phyloP scores from a whole-genome alignment of 163 green algal genomes.

The Volvox carteri region DNA sequence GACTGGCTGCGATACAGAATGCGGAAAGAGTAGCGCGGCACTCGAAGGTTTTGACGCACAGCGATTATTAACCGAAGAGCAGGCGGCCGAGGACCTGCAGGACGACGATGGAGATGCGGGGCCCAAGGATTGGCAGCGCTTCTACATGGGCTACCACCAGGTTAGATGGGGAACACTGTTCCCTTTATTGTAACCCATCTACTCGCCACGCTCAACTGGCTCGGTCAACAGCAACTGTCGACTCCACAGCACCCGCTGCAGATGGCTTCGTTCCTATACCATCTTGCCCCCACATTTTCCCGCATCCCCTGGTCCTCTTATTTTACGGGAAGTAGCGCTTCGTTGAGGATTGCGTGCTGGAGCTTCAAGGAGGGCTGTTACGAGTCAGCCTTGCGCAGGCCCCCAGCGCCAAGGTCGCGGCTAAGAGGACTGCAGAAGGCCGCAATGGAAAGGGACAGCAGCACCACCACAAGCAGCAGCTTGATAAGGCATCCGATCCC shows the following conservation, averaged over 20 bases:
- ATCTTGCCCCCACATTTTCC: background rate
- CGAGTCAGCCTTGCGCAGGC: conserved; percentile 61
- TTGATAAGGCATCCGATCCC: conserved; percentile 66
- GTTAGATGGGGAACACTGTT: conserved; percentile 2
- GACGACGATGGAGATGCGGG: background rate
- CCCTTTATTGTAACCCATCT: too few relatives aligned
- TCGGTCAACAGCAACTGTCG: too few relatives aligned
- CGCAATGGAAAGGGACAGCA: background rate
- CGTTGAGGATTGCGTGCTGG: conserved; percentile 67
- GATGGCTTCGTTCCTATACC: too few relatives aligned
- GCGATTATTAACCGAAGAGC: conserved; percentile 15
- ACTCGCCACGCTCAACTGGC: too few relatives aligned
- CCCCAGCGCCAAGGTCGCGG: conserved; percentile 55
- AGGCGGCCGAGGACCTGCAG: conserved; percentile 13
- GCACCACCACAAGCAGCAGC: conserved; percentile 31
- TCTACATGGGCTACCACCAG: conserved; percentile 69
- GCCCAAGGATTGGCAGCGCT: conserved; percentile 66
- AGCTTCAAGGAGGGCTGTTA: conserved; percentile 47
- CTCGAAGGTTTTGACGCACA: background rate
- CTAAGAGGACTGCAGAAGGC: conserved; percentile 26
- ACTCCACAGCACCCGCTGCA: too few relatives aligned
- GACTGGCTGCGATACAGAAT: background rate
- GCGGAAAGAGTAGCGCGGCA: background rate
- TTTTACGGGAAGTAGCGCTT: too few relatives aligned
- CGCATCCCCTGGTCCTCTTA: background rate